Conservation (phyloP, 1,284 basidiomycete genomes). For the Leccinum huronense region DNA sequence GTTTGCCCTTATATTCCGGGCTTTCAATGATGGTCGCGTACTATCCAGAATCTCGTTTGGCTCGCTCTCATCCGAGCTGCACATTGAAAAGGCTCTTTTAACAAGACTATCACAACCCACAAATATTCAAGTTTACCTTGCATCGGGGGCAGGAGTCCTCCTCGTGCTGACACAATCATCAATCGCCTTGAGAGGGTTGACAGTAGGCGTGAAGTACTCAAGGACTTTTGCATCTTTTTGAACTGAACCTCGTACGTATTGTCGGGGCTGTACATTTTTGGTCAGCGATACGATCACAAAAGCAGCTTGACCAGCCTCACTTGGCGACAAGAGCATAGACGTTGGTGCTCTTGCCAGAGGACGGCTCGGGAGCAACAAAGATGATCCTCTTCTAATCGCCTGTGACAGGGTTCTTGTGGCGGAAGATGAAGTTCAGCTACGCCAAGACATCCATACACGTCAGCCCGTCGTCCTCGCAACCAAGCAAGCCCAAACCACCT, state of each 20-base stretch:
- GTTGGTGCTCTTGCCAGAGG: constrained; percentile 86
- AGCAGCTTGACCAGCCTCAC: constrained; percentile 46
- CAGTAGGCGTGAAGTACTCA: constrained; percentile 40
- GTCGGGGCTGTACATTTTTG: constrained; percentile 66
- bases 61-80: constrained; percentile 86
- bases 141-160: no score
- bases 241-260: constrained; percentile 93
- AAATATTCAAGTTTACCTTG: no score
- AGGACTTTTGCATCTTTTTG: constrained; percentile 84
- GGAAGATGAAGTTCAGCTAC: constrained; percentile 96
- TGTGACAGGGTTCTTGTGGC: constrained; percentile 88
- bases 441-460: constrained; percentile 3
- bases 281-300: constrained; percentile 1
- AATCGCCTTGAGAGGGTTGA: no score
- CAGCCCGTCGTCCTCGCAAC: not conserved
- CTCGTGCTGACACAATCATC: no score
- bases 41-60: constrained; percentile 88
- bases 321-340: constrained; percentile 91
- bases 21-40: constrained; percentile 85
- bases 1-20: constrained; percentile 95
- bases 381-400: constrained; percentile 98
- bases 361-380: constrained; percentile 81
- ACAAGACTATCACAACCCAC: no score
- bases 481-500: constrained; percentile 10
- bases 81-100: no score